phyloP scores from a whole-genome alignment of 768 basidiomycete genomes.

The Trametes maxima region DNA sequence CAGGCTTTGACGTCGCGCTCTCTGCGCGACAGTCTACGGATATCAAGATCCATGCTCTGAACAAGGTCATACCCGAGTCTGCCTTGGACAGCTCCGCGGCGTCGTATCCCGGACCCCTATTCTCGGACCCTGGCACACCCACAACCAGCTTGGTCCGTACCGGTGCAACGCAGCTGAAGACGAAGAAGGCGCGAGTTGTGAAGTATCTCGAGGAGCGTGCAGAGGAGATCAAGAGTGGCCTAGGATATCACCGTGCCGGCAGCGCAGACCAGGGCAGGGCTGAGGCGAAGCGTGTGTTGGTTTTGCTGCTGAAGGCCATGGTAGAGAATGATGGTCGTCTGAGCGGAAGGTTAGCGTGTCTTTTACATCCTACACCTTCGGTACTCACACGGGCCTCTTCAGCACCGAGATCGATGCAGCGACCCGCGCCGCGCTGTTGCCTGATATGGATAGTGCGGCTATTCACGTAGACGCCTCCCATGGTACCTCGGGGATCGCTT shows the following conservation, averaged over 20 bases:
- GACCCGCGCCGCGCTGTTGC: constrained; percentile 73
- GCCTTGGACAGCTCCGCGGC: constrained; percentile 54
- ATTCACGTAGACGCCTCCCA: background rate
- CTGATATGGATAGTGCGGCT: constrained; percentile 40
- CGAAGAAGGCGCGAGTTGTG: constrained; percentile 77
- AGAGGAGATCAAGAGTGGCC: constrained; percentile 75
- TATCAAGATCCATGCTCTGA: constrained; percentile 66
- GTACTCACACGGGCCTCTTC: constrained; percentile 25
- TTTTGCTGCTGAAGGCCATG: constrained; percentile 76
- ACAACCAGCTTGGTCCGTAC: constrained; percentile 70
- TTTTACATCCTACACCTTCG: background rate
- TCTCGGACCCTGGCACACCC: constrained; percentile 70
- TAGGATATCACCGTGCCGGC: constrained; percentile 64
- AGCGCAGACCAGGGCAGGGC: constrained; percentile 56
- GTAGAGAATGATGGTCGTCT: constrained; percentile 89
- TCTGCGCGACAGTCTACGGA: constrained; percentile 70
- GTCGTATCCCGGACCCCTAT: constrained; percentile 85
- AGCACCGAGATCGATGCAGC: constrained; percentile 71
- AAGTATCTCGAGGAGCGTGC: constrained; percentile 77
- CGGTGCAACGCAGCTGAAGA: constrained; percentile 65
- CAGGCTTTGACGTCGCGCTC: constrained; percentile 78
- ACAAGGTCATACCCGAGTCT: constrained; percentile 70
- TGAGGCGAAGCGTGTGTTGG: constrained; percentile 76
- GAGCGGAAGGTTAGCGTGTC: constrained; percentile 71
- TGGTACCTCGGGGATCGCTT: constrained; percentile 3